These are phyloP conservation scores for Decorospora gaudefroyi DNA, from an alignment of 2,329 filamentous ascomycete genomes.

Conservation along the genomic window DNA sequence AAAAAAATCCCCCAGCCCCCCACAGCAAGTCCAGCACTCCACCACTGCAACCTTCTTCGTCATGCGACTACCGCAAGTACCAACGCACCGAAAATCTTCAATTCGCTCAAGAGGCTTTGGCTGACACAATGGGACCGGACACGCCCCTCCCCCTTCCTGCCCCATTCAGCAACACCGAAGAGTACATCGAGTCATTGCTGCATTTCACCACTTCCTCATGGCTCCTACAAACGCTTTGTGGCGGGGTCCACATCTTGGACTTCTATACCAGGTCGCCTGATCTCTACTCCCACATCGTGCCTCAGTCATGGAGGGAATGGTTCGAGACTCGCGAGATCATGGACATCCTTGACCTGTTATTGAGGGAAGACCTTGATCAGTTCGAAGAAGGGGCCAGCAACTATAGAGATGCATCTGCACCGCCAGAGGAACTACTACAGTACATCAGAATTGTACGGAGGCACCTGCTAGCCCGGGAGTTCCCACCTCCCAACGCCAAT, in stretches of 20 bases:
- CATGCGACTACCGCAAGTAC: slow-evolving; percentile 2
- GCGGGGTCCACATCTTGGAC: slow-evolving; percentile 95
- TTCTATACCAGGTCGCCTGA: slow-evolving; percentile 88
- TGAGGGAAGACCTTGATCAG: slow-evolving; percentile 71
- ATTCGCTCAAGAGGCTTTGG: slow-evolving; percentile 15
- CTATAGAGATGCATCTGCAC: slow-evolving; percentile 53
- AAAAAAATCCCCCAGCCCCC: slow-evolving; percentile 17
- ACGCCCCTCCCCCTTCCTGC: slow-evolving; percentile 68
- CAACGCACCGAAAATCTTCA: not conserved
- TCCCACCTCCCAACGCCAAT: slow-evolving; percentile 46
- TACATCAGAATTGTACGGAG: slow-evolving; percentile 75
- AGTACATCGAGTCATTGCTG: slow-evolving; percentile 79
- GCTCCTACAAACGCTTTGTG: slow-evolving; percentile 85
- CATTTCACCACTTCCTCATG: slow-evolving; percentile 74
- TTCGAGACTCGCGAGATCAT: slow-evolving; percentile 72
- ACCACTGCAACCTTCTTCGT: slow-evolving; percentile 16
- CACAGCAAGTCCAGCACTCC: slow-evolving; percentile 19
- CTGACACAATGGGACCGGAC: slow-evolving; percentile 53
- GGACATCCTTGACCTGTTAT: slow-evolving; percentile 76
- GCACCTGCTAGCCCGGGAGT: slow-evolving; percentile 68
- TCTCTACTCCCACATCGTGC: slow-evolving; percentile 77
- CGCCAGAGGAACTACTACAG: slow-evolving; percentile 63
- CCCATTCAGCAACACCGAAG: slow-evolving; percentile 71
- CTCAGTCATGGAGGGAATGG: slow-evolving; percentile 79
- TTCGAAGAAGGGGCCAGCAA: slow-evolving; percentile 19